A percentile compares a stretch with the other conserved stretches of the same genome.
These are phyloP conservation scores for Teunomyces gatunensis DNA, from an alignment of 805 yeast species.

Conservation along the genomic window DNA sequence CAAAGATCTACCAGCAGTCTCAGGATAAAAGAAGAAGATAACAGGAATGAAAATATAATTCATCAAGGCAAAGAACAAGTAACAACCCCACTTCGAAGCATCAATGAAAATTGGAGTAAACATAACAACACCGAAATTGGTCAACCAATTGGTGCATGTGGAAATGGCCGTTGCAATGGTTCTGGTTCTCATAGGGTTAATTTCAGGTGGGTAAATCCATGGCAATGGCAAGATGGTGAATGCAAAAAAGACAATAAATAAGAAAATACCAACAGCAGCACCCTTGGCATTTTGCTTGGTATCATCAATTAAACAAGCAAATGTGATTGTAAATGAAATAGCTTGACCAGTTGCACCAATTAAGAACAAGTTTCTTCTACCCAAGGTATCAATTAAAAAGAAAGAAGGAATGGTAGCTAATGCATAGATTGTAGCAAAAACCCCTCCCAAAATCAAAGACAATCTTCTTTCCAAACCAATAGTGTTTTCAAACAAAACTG, in stretches of 20 bases:
- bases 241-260: conserved; percentile 28
- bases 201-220: conserved; percentile 38
- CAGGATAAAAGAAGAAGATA: conserved; percentile 49
- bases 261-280: conserved; percentile 35
- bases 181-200: conserved; percentile 37
- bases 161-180: conserved; percentile 34
- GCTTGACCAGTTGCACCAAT: conserved; percentile 32
- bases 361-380: conserved; percentile 34
- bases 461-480: conserved; percentile 23
- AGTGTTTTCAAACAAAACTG: conserved; percentile 26
- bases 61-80: conserved; percentile 26
- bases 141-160: conserved; percentile 36
- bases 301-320: conserved; percentile 22
- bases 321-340: conserved; percentile 27
- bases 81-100: conserved; percentile 23
- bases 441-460: conserved; percentile 28
- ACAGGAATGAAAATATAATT: conserved; percentile 47
- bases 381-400: conserved; percentile 32
- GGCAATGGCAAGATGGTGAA: conserved; percentile 36
- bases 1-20: conserved; percentile 43
- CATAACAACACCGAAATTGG: conserved; percentile 37
- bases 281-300: conserved; percentile 22
- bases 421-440: conserved; percentile 30
- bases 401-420: conserved; percentile 32
- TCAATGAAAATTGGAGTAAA: conserved; percentile 32